Evolutionary conservation across 2,329 filamentous ascomycete genomes (phyloP).

Genomic region (Apiospora pterosperma): DNA sequence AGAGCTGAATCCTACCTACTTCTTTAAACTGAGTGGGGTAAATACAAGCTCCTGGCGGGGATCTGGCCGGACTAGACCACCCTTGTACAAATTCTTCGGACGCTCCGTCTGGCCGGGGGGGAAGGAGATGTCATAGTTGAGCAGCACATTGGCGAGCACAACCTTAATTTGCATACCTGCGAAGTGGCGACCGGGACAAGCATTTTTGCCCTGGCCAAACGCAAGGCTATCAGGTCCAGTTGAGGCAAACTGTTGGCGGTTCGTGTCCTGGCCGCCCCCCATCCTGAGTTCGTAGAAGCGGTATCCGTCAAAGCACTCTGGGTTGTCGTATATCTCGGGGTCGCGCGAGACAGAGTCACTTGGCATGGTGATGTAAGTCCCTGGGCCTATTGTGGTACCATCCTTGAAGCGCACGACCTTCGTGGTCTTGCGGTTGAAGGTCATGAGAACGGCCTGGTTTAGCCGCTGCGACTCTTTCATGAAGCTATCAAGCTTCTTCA

Average conservation of each 20-base stretch:
- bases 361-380: not conserved
- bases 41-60: no score
- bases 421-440: not conserved
- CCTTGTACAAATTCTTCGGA: no score
- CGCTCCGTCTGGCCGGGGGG: no score
- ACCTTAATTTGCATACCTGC: constrained; percentile 33
- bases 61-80: no score
- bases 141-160: constrained; percentile 21
- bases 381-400: no score
- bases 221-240: constrained; percentile 25
- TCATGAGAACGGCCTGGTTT: not conserved
- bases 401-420: no score
- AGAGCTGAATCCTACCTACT: no score
- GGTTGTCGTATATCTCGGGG: not conserved
- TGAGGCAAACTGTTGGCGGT: constrained; percentile 23
- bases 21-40: no score
- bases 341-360: not conserved
- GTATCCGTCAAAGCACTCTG: not conserved
- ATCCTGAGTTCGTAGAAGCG: not conserved
- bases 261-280: no score
- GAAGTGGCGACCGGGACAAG: constrained; percentile 38
- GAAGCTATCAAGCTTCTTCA: not conserved
- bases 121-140: constrained; percentile 23
- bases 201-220: constrained; percentile 36
- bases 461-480: not conserved